Conservation (phyloP, 2,329 filamentous ascomycete species). For the Xylariaceae sp. region DNA sequence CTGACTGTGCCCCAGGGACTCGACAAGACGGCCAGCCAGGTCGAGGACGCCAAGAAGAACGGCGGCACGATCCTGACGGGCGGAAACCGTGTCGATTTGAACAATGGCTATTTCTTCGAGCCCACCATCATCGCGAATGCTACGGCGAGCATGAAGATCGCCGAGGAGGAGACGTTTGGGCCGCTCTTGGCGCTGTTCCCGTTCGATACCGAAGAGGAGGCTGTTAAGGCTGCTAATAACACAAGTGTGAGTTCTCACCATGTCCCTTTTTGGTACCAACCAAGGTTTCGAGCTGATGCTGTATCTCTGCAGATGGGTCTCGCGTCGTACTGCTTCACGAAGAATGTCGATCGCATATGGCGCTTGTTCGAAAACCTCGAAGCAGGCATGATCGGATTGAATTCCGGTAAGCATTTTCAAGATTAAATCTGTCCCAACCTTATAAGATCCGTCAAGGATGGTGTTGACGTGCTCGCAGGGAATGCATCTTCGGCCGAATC, state of each 20-base stretch:
- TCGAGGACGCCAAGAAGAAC: constrained; percentile 67
- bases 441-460: background rate
- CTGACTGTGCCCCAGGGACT: constrained; percentile 62
- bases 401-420: constrained; percentile 48
- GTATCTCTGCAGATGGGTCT: constrained; percentile 55
- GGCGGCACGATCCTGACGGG: constrained; percentile 70
- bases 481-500: constrained; percentile 52
- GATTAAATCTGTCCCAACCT: background rate
- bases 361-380: constrained; percentile 65
- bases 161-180: constrained; percentile 63
- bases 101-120: constrained; percentile 69
- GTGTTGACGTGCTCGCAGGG: constrained; percentile 28
- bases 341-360: constrained; percentile 64
- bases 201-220: constrained; percentile 65
- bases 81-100: constrained; percentile 51
- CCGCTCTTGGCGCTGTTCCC: constrained; percentile 62
- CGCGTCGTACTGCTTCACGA: constrained; percentile 64
- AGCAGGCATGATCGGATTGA: constrained; percentile 56
- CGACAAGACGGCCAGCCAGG: constrained; percentile 64
- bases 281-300: background rate
- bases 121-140: constrained; percentile 61
- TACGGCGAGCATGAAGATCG: constrained; percentile 55
- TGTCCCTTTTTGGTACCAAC: background rate
- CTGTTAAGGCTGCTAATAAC: constrained; percentile 60
- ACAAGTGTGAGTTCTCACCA: constrained; percentile 46